Percentiles rank a stretch among this genome's conserved stretches.
These are phyloP conservation scores for Pythium brassicae DNA, from an alignment of 352 stramenopile genomes.

Conservation along the genomic window DNA sequence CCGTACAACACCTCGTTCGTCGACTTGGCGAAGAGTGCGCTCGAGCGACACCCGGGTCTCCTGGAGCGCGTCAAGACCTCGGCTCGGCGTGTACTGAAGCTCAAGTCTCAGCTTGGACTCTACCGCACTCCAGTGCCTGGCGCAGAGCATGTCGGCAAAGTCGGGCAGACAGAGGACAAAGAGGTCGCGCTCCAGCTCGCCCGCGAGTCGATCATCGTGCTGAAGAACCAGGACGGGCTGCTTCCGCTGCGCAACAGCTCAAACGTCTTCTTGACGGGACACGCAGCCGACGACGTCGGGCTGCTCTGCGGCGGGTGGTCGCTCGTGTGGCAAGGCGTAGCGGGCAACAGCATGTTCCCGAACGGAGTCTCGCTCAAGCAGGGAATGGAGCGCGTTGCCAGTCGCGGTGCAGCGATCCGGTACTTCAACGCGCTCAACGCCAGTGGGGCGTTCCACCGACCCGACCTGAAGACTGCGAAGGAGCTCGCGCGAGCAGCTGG, in stretches of 20 bases:
- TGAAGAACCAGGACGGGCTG: slow-evolving; percentile 69
- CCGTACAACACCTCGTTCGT: slow-evolving; percentile 48
- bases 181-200: slow-evolving; percentile 58
- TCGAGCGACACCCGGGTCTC: slow-evolving; percentile 30
- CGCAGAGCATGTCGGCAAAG: slow-evolving; percentile 27
- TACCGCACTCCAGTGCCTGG: slow-evolving; percentile 64
- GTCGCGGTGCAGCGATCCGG: slow-evolving; percentile 17
- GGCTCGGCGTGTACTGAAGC: slow-evolving; percentile 52
- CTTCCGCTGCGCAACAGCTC: slow-evolving; percentile 37
- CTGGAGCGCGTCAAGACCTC: slow-evolving; percentile 52
- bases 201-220: slow-evolving; percentile 78
- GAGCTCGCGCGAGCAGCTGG: slow-evolving; percentile 33
- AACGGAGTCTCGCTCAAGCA: slow-evolving; percentile 63
- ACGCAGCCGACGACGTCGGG: slow-evolving; percentile 61
- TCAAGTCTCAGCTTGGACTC: slow-evolving; percentile 71
- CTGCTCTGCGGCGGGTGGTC: slow-evolving; percentile 80
- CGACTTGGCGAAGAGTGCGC: slow-evolving; percentile 31
- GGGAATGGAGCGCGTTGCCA: slow-evolving; percentile 36
- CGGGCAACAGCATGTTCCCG: slow-evolving; percentile 53
- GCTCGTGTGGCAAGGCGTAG: slow-evolving; percentile 83
- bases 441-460: slow-evolving; percentile 45
- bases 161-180: slow-evolving; percentile 52
- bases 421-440: slow-evolving; percentile 55
- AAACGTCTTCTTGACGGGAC: slow-evolving; percentile 68
- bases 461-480: slow-evolving; percentile 53